Base-by-base conservation (phyloP, 2,329 filamentous ascomycete genomes). In the Dactylellina leptospora region DNA sequence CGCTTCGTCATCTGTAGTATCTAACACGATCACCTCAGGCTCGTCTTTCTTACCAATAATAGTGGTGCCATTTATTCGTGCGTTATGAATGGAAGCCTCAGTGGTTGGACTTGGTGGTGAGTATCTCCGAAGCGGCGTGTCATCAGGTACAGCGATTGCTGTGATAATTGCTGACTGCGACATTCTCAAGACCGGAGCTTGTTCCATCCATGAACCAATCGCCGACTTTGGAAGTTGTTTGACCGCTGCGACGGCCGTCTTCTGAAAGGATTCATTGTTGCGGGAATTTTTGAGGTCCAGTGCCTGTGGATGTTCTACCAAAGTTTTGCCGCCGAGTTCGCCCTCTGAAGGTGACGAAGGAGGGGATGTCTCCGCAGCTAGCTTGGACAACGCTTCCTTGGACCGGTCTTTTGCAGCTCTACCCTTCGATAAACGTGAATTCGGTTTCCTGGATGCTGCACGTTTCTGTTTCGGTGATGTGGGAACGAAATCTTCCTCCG, bases 131-230 rank as follows among this genome's bases (percentile, higher is more conserved):
- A 18, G 3, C 5, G 61, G 30, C n/a, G 9, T 25, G 4, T 66
- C 51, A 6, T 25, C 5, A 10, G 61, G 61, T 9, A 66, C 42
- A 1, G 61, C 61, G 27, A 58, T 25, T 5, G 61, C 61, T 55
- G 56, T 66, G 13, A 66, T 58, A n/a, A 51, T 11, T 18, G n/a
- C 44, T 1, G 61, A 66, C 18, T 66, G 61, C 16, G 61, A 58
- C 42, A 66, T 56, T 16, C 23, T 66, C 3, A 48, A 28, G 13
- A 56, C 18, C 20, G 42, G 38, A 9, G n/a, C 5, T 9, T 25
- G 16, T 42, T 16, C 4, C 33, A n/a, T 18, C 6, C 16, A 4
- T 51, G 47, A 6, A 10, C 10, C 2, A 28, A 9, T 11, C 4
- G 22, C 16, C 18, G 13, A 9, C 16, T 66, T 25, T 44, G 61